These are phyloP conservation scores for Magnolia sinica DNA, from an alignment of 164 flowering plant species.

Conservation along the genomic window DNA sequence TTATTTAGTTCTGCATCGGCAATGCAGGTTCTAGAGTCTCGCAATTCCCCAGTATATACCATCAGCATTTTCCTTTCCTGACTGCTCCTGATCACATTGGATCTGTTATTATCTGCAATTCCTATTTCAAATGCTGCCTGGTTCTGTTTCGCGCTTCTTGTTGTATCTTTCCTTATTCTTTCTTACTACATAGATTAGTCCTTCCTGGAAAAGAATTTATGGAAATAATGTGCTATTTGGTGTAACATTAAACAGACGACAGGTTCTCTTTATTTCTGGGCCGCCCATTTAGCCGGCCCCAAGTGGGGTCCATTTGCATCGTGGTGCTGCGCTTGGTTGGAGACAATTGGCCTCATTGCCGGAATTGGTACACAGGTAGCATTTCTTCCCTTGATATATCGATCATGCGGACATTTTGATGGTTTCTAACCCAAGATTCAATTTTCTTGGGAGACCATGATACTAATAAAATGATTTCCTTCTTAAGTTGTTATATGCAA, in stretches of 20 bases:
- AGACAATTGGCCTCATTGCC: conserved; percentile 62
- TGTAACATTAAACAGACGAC: conserved; percentile 44
- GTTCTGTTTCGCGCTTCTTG: no score
- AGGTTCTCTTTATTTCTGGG: conserved; percentile 59
- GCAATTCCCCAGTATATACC: no score
- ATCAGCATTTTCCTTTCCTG: no score
- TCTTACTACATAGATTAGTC: not conserved
- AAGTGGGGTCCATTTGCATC: conserved; percentile 25
- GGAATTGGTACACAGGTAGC: conserved; percentile 68
- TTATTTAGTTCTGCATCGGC: no score
- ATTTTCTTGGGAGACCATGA: not conserved
- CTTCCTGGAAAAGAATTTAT: not conserved
- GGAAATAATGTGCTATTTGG: conserved; percentile 7
- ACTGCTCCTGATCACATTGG: no score
- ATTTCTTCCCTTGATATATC: not conserved
- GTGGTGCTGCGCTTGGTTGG: conserved; percentile 25
- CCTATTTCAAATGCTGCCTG: no score
- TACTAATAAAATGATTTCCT: not conserved
- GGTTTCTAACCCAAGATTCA: not conserved
- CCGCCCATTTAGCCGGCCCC: conserved; percentile 68
- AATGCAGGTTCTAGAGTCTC: no score
- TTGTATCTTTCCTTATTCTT: no score
- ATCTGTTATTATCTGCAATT: no score
- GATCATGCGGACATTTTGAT: not conserved
- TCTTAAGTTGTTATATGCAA: not conserved